phyloP scores from a whole-genome alignment of 768 basidiomycete genomes.

The Roridomyces roridus region DNA sequence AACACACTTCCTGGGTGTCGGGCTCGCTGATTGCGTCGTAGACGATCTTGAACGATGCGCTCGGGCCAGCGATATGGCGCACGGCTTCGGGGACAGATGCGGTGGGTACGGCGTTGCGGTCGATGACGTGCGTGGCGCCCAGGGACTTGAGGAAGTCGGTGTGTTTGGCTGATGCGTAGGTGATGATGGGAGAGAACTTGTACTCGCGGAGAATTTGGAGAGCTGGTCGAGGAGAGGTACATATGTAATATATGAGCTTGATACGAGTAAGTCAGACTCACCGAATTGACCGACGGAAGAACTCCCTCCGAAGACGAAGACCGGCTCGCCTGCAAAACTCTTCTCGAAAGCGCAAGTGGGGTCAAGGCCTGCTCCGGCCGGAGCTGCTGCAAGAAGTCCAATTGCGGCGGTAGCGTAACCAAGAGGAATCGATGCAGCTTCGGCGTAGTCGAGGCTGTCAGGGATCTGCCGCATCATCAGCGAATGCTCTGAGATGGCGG shows the following conservation, averaged over 20 bases:
- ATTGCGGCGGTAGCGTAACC: slow-evolving; percentile 12
- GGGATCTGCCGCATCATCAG: too few species aligned
- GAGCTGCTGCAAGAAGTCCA: slow-evolving; percentile 16
- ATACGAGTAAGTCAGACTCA: not conserved
- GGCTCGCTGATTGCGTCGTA: slow-evolving; percentile 10
- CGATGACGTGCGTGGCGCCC: slow-evolving; percentile 41
- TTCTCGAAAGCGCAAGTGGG: slow-evolving; percentile 20
- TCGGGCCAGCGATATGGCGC: not conserved
- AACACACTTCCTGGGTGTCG: not conserved
- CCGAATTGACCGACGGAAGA: slow-evolving; percentile 19
- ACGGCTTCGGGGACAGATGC: not conserved
- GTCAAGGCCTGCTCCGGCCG: slow-evolving; percentile 21
- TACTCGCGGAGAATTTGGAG: slow-evolving; percentile 47
- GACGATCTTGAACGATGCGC: slow-evolving; percentile 2
- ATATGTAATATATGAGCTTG: too few species aligned
- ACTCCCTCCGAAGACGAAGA: slow-evolving; percentile 14
- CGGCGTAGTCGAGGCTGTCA: slow-evolving; percentile 4
- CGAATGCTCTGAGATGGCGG: too few species aligned
- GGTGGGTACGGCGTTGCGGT: slow-evolving; percentile 16
- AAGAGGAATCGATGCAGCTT: slow-evolving; percentile 13
- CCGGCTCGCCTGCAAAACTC: slow-evolving; percentile 9
- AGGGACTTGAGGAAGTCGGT: slow-evolving; percentile 41
- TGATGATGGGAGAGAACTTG: slow-evolving; percentile 33
- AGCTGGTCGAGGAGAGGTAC: slow-evolving; percentile 35
- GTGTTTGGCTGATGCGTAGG: slow-evolving; percentile 42